Evolutionary conservation across 1,284 basidiomycete species (phyloP).

Genomic region (Ustilago bromivora): DNA sequence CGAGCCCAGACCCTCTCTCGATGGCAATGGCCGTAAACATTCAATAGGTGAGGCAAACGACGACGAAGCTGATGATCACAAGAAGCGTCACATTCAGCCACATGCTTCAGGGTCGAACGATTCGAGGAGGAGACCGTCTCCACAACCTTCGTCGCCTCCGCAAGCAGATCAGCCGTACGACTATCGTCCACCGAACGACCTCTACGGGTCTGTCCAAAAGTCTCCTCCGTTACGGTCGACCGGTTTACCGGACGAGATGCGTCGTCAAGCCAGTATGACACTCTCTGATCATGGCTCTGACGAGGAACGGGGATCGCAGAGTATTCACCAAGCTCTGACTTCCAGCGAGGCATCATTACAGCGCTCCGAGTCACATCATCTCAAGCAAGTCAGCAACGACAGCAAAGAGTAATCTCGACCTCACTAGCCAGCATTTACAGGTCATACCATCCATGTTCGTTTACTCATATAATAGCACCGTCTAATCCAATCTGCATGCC

Average conservation of each 20-base stretch:
- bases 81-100: slow-evolving; percentile 16
- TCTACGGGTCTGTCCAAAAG: slow-evolving; percentile 35
- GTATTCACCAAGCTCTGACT: slow-evolving; percentile 15
- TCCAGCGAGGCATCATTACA: slow-evolving; percentile 23
- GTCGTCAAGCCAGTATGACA: slow-evolving; percentile 32
- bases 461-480: neutral
- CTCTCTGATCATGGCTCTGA: slow-evolving; percentile 40
- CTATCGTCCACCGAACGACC: slow-evolving; percentile 26
- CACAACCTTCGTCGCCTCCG: slow-evolving; percentile 1
- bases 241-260: slow-evolving; percentile 32
- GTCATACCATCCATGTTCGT: neutral
- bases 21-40: slow-evolving; percentile 5
- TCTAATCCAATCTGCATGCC: slow-evolving; percentile 2
- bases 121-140: slow-evolving; percentile 26
- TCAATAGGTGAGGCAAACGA: slow-evolving; percentile 29
- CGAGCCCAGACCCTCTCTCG: slow-evolving; percentile 10
- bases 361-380: slow-evolving; percentile 31
- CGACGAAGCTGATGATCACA: slow-evolving; percentile 18
- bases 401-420: neutral
- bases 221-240: slow-evolving; percentile 22
- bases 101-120: slow-evolving; percentile 19
- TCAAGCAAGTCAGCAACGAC: slow-evolving; percentile 29
- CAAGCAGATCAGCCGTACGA: slow-evolving; percentile 34
- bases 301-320: slow-evolving; percentile 6
- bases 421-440: neutral